Evolutionary conservation across 23 red algal species (phyloP).

Genomic region (Gracilaria domingensis): DNA sequence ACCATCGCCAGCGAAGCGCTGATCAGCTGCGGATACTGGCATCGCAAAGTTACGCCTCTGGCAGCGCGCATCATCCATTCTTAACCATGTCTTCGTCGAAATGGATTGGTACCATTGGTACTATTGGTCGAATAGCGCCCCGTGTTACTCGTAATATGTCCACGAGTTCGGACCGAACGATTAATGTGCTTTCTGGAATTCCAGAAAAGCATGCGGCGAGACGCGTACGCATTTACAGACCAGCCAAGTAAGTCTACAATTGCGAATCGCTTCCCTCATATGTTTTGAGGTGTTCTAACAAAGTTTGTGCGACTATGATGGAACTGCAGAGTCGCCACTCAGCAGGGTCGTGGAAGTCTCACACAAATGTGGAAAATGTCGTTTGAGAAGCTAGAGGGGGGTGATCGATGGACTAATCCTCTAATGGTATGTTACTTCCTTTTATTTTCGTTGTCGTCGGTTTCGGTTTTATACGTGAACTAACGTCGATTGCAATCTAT

Average conservation of each 20-base stretch:
- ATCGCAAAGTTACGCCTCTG: too few relatives aligned
- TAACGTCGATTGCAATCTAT: background rate
- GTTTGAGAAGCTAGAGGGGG: slow-evolving; percentile 93
- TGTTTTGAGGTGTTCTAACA: background rate
- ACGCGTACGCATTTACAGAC: slow-evolving; percentile 80
- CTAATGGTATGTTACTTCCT: slow-evolving; percentile 81
- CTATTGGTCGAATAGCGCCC: slow-evolving; percentile 10
- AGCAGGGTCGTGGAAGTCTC: slow-evolving; percentile 89
- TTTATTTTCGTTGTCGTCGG: background rate
- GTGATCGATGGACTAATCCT: slow-evolving; percentile 97
- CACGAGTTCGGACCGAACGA: slow-evolving; percentile 26
- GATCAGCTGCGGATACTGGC: background rate
- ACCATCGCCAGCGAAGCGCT: background rate
- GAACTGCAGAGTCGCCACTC: slow-evolving; percentile 73
- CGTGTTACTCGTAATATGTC: slow-evolving; percentile 23
- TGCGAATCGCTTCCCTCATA: background rate
- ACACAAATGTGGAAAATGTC: slow-evolving; percentile 88
- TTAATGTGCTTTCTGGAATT: slow-evolving; percentile 75
- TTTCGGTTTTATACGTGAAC: background rate
- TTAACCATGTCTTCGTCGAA: background rate
- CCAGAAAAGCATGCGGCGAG: slow-evolving; percentile 85
- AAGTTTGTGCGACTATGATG: background rate
- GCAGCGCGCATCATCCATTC: background rate
- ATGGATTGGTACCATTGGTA: slow-evolving; percentile 12
- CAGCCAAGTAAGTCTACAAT: slow-evolving; percentile 66